phyloP scores from a whole-genome alignment of 176 grass and related monocot species.

The Dactylis glomerata region DNA sequence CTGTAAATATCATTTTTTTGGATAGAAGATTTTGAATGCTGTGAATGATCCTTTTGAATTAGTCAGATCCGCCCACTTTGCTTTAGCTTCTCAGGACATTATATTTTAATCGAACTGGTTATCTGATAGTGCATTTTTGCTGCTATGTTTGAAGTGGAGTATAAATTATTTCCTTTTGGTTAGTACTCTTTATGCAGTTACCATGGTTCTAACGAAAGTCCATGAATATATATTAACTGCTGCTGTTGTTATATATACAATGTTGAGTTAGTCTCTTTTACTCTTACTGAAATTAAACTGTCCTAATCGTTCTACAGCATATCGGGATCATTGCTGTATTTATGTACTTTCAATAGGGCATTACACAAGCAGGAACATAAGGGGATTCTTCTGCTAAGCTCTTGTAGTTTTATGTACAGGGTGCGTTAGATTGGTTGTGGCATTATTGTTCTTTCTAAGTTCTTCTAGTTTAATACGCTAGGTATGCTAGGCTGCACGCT shows the following conservation, averaged over 20 bases:
- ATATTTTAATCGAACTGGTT: background rate
- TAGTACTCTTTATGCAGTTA: slow-evolving; percentile 4
- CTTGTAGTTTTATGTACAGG: background rate
- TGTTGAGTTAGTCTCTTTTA: background rate
- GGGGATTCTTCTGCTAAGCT: background rate
- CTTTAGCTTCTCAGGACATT: background rate
- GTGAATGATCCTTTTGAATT: slow-evolving; percentile 1
- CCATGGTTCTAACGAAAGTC: background rate
- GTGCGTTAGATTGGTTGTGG: background rate
- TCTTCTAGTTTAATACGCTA: background rate
- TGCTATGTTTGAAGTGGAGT: background rate
- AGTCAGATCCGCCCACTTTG: background rate
- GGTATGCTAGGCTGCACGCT: background rate
- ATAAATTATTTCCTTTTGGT: background rate
- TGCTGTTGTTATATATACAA: background rate
- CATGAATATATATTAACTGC: background rate
- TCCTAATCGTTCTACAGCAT: background rate
- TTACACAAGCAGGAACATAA: background rate
- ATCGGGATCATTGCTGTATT: background rate
- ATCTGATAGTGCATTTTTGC: background rate
- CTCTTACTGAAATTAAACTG: background rate
- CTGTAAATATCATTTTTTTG: slow-evolving; percentile 9
- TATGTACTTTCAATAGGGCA: background rate
- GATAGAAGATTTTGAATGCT: slow-evolving; percentile 1
- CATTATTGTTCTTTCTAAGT: background rate